These are phyloP conservation scores for Calonectria hongkongensis DNA, from an alignment of 2,329 filamentous ascomycete species.

Conservation along the genomic window DNA sequence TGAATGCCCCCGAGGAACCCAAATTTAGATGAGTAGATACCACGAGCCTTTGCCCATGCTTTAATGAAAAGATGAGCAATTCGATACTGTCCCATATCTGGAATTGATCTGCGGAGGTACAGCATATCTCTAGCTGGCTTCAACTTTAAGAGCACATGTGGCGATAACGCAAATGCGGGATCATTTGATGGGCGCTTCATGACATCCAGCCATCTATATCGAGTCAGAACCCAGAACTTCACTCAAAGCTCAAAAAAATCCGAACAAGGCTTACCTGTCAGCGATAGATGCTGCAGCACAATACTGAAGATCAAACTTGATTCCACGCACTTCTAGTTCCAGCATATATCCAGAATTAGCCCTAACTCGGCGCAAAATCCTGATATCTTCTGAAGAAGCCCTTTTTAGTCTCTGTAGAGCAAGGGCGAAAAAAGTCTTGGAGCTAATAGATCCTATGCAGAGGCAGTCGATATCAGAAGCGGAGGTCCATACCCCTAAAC, in stretches of 20 bases:
- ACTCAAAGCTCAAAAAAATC: neutral
- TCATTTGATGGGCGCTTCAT: conserved; percentile 70
- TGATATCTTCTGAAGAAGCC: conserved; percentile 65
- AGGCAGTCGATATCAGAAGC: conserved; percentile 80
- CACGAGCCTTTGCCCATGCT: conserved; percentile 76
- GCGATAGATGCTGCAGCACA: conserved; percentile 75
- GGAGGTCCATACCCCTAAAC: conserved; percentile 76
- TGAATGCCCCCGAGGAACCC: conserved; percentile 80
- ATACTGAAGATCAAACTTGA: conserved; percentile 80
- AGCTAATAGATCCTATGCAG: conserved; percentile 77
- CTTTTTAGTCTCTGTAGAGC: conserved; percentile 72
- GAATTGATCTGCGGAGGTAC: conserved; percentile 76
- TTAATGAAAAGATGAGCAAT: conserved; percentile 76
- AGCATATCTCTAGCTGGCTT: conserved; percentile 78
- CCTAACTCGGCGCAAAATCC: conserved; percentile 74
- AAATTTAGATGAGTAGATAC: conserved; percentile 79
- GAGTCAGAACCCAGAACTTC: conserved; percentile 7
- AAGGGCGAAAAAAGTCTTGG: conserved; percentile 77
- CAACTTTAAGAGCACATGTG: conserved; percentile 75
- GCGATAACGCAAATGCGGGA: conserved; percentile 72
- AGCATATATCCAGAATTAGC: conserved; percentile 78
- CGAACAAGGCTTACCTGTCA: conserved; percentile 62
- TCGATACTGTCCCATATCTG: conserved; percentile 75
- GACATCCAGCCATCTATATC: conserved; percentile 65
- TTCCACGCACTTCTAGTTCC: conserved; percentile 74